A percentile compares a stretch with the other conserved stretches of the same genome.
These are phyloP conservation scores for Melanogaster broomeanus DNA, from an alignment of 768 basidiomycete genomes.

Conservation along the genomic window DNA sequence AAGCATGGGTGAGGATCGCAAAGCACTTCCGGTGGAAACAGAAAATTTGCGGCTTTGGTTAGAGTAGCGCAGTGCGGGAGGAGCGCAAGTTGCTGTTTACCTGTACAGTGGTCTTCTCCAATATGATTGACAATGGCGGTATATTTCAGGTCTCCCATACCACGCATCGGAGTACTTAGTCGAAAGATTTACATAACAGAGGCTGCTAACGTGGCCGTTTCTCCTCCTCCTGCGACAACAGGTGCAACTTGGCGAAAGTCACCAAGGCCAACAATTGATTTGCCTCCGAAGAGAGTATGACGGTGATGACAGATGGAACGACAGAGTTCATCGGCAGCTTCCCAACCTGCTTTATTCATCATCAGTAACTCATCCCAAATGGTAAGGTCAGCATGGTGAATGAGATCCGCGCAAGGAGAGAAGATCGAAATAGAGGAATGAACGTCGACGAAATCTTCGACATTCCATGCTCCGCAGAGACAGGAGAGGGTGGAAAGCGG, in stretches of 20 bases:
- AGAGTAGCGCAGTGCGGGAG: constrained; percentile 14
- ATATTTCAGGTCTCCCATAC: constrained; percentile 37
- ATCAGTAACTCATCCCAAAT: constrained; percentile 48
- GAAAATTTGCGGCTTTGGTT: constrained; percentile 19
- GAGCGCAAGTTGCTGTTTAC: constrained; percentile 24
- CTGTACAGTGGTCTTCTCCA: constrained; percentile 35
- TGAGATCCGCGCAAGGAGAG: constrained; percentile 34
- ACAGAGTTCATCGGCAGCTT: constrained; percentile 37
- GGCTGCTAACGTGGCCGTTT: constrained; percentile 31
- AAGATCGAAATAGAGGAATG: constrained; percentile 30
- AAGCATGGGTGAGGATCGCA: constrained; percentile 26
- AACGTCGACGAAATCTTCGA: constrained; percentile 33
- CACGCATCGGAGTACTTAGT: constrained; percentile 37
- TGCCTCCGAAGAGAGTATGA: constrained; percentile 38
- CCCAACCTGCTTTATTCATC: constrained; percentile 36
- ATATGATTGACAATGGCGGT: constrained; percentile 39
- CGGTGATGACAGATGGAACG: neutral
- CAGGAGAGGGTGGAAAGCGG: too few species aligned
- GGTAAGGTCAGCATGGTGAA: constrained; percentile 29
- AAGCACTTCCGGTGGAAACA: constrained; percentile 29
- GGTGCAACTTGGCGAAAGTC: constrained; percentile 45
- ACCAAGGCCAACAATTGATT: constrained; percentile 35
- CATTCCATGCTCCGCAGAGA: constrained; percentile 39
- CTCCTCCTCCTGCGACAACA: constrained; percentile 33
- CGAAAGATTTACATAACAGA: constrained; percentile 34